Evolutionary conservation across 2,329 filamentous ascomycete genomes (phyloP), one percentile per base, ranked within the genome.

Genomic region (Aureobasidium sp.): DNA sequence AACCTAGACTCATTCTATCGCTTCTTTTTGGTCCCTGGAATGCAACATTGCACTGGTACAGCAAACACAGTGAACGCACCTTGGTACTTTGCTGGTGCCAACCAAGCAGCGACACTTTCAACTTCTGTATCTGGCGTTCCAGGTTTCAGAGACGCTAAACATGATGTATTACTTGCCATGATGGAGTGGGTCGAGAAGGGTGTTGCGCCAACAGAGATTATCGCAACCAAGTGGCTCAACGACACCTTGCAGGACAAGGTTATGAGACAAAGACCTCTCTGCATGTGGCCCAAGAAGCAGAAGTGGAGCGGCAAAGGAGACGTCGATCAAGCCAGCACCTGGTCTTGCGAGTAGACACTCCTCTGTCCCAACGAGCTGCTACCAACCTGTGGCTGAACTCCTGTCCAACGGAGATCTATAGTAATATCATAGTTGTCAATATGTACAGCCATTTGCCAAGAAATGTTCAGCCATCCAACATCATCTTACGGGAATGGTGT

Each of bases 51-150:
- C 66, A 55, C 67, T 10, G 72, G 72, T 37, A 64, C 64, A 37
- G 66, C 75, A 15, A 26, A 5, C 42, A 58, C 27, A 26, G 32
- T 58, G 4, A 71, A 75, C 13, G 76, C 77, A 29, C 77, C 77
- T 5, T 79, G 77, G 77, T 78, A 78, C 63, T 76, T 79, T 65
- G 76, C 74, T 0, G 77, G 76, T 20, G 69, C 64, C 17, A 72
- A 70, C 48, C 73, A 75, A 65, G 55, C 55, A 17, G 55, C n/a
- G 4, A 27, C 37, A 5, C 48, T 73, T 6, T 62, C 56, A 2
- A 51, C 42, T 36, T 57, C 63, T 23, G 66, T 71, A 56, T 64
- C 66, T 50, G 66, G 68, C 41, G 71, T 72, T 20, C 72, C 71
- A 4, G 70, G 73, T 2, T 74, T 69, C 65, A 46, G 60, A 39